Percentiles rank a stretch among this genome's conserved stretches.
Evolutionary conservation across 2,329 filamentous ascomycete genomes (phyloP).

Genomic region (Fusarium floridanum): DNA sequence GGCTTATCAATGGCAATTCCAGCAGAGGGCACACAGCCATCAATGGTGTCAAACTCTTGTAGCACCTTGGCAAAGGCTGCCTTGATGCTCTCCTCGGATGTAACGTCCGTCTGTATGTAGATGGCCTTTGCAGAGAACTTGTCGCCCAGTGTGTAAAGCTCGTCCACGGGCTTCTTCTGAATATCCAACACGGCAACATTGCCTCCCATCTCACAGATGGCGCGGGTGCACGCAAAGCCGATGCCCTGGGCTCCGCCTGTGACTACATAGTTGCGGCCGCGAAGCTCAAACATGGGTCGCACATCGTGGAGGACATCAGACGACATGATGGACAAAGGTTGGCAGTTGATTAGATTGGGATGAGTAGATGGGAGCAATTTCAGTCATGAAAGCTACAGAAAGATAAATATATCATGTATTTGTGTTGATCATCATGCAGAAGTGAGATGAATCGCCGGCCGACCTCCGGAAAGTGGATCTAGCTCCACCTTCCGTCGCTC

Average conservation of each 20-base stretch:
- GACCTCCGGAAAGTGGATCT: slow-evolving; percentile 3
- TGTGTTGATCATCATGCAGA: neutral
- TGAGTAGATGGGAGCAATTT: too few relatives aligned
- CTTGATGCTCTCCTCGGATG: slow-evolving; percentile 46
- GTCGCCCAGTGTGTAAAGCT: slow-evolving; percentile 42
- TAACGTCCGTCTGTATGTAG: slow-evolving; percentile 51
- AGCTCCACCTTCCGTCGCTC: slow-evolving; percentile 30
- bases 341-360: neutral
- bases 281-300: slow-evolving; percentile 50
- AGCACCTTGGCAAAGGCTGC: slow-evolving; percentile 43
- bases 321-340: neutral
- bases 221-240: slow-evolving; percentile 53
- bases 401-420: neutral
- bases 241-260: slow-evolving; percentile 57
- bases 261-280: slow-evolving; percentile 52
- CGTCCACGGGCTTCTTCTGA: slow-evolving; percentile 47
- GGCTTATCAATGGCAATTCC: slow-evolving; percentile 60
- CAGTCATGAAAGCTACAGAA: neutral
- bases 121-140: slow-evolving; percentile 43
- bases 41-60: slow-evolving; percentile 44
- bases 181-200: slow-evolving; percentile 55
- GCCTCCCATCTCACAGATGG: slow-evolving; percentile 57
- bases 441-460: neutral
- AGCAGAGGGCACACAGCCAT: slow-evolving; percentile 51
- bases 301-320: slow-evolving; percentile 14